Conservation (phyloP, 2,329 filamentous ascomycete species). For the Pseudogymnoascus sp. region DNA sequence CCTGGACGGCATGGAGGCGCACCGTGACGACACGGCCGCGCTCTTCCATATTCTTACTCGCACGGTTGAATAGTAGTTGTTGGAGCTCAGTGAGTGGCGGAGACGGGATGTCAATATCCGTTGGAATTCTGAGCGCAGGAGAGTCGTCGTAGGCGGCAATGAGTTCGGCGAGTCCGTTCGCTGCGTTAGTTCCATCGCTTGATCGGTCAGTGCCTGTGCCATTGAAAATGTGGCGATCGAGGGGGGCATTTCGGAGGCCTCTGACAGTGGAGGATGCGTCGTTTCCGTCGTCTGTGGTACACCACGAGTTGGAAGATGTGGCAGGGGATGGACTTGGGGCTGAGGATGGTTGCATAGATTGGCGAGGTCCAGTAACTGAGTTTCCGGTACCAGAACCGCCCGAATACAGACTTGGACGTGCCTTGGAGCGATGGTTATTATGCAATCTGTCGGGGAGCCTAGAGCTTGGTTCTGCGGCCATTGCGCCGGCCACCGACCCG, state of each 20-base stretch:
- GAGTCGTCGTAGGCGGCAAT: slow-evolving; percentile 1
- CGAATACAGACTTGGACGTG: background rate
- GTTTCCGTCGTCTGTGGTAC: background rate
- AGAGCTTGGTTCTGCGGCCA: background rate
- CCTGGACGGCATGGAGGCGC: background rate
- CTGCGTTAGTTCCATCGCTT: background rate
- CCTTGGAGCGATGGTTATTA: background rate
- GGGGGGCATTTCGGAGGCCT: background rate
- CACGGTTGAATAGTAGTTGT: background rate
- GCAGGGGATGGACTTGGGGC: background rate
- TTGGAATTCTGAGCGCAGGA: background rate
- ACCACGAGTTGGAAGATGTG: background rate
- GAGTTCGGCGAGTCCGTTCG: background rate
- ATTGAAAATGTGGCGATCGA: background rate
- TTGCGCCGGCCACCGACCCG: too few species aligned
- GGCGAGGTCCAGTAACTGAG: background rate
- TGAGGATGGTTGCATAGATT: background rate
- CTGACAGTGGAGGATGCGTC: background rate
- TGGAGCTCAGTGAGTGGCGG: background rate
- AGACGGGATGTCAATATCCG: background rate
- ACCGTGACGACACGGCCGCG: slow-evolving; percentile 8
- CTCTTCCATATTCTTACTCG: background rate
- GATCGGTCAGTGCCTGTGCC: background rate
- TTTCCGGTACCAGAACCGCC: background rate
- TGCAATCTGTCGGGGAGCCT: background rate